phyloP scores from a whole-genome alignment of 2,329 filamentous ascomycete species.

The Paraphoma sp. region DNA sequence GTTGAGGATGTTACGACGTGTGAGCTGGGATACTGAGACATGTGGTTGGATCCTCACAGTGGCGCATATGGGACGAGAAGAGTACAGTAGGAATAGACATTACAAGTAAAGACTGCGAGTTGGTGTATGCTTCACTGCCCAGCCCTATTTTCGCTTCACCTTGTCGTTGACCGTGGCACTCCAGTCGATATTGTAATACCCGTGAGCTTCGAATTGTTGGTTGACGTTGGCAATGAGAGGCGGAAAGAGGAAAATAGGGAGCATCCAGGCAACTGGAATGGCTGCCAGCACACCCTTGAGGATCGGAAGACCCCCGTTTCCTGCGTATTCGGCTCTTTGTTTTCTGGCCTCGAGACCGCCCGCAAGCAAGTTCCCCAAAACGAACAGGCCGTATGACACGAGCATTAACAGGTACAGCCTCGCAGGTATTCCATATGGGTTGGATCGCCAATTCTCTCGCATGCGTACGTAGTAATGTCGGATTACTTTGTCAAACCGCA shows the following conservation, averaged over 20 bases:
- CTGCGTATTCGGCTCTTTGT: not conserved
- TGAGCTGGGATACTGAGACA: constrained; percentile 46
- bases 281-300: not conserved
- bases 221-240: not conserved
- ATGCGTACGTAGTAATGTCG: not conserved
- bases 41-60: not conserved
- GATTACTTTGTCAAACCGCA: not conserved
- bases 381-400: not conserved
- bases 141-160: not conserved
- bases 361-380: not conserved
- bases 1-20: constrained; percentile 54
- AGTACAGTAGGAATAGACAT: not conserved
- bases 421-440: not conserved
- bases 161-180: not conserved
- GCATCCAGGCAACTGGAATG: not conserved
- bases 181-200: not conserved
- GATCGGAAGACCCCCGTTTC: not conserved
- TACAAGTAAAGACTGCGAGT: too few relatives aligned
- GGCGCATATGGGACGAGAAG: not conserved
- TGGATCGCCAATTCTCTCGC: not conserved
- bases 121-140: not conserved
- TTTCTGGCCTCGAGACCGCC: too few relatives aligned
- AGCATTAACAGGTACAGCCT: not conserved
- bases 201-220: not conserved
- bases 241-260: not conserved